phyloP scores from a whole-genome alignment of 345 rosid genomes.

The Bruguiera sexangula region DNA sequence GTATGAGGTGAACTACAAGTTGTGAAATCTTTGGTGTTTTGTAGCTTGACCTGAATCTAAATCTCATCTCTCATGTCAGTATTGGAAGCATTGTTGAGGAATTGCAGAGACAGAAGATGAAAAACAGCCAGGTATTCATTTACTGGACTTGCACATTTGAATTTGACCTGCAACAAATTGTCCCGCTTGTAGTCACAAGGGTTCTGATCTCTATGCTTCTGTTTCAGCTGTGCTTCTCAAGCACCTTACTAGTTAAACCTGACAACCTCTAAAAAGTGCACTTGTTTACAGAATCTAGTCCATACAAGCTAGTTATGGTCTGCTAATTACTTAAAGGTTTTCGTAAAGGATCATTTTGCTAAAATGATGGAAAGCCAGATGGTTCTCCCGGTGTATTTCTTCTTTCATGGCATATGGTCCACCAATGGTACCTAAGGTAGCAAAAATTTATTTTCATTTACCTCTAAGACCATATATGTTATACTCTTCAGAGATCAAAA shows the following conservation, averaged over 20 bases:
- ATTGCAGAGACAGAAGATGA: constrained; percentile 67
- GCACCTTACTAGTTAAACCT: no score
- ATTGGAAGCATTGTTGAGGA: constrained; percentile 66
- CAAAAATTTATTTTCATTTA: no score
- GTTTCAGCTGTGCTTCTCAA: no score
- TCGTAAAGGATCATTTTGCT: no score
- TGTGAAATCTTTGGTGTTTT: background rate
- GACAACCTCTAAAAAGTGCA: no score
- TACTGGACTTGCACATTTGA: background rate
- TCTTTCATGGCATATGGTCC: no score
- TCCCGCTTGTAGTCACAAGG: background rate
- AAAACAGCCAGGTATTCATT: constrained; percentile 61
- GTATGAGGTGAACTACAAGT: constrained; percentile 33
- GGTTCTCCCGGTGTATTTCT: no score
- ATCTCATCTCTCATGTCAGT: constrained; percentile 43
- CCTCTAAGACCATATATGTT: no score
- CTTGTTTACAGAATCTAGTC: no score
- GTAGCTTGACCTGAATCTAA: constrained; percentile 12
- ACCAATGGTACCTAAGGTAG: no score
- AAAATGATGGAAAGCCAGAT: no score
- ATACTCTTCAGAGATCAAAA: no score
- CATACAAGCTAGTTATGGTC: background rate
- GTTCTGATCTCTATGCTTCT: background rate
- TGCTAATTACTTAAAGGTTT: background rate
- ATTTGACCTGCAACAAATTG: background rate